These are phyloP conservation scores for Pleurotus platypus DNA, from an alignment of 768 basidiomycete species.

Conservation along the genomic window DNA sequence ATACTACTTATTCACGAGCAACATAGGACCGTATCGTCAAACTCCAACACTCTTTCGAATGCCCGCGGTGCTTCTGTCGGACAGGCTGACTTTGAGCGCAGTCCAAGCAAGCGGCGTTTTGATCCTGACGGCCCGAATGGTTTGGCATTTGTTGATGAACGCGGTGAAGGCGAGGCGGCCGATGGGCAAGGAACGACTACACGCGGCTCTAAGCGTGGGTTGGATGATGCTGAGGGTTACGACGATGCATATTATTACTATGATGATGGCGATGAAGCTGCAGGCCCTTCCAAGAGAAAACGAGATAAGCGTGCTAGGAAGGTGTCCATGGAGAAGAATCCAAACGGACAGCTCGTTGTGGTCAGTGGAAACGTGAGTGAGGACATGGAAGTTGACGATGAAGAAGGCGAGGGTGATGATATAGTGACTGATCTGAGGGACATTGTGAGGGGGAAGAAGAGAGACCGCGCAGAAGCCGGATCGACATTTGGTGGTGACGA, in stretches of 20 bases:
- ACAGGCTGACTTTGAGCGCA: background rate
- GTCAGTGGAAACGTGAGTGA: conserved; percentile 17
- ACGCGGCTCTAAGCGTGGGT: conserved; percentile 49
- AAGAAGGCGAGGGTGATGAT: conserved; percentile 35
- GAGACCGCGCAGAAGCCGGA: conserved; percentile 70
- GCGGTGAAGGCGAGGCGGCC: background rate
- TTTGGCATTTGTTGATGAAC: background rate
- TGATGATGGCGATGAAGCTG: conserved; percentile 42
- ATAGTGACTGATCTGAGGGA: conserved; percentile 33
- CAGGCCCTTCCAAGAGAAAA: conserved; percentile 25
- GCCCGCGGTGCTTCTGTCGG: conserved; percentile 2
- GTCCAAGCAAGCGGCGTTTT: background rate
- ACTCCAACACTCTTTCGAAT: conserved; percentile 2
- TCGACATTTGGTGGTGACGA: conserved; percentile 69
- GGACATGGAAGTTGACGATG: conserved; percentile 45
- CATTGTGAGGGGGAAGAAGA: conserved; percentile 61
- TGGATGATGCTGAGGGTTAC: conserved; percentile 24
- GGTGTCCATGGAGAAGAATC: conserved; percentile 4
- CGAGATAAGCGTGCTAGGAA: conserved; percentile 58
- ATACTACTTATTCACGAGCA: background rate
- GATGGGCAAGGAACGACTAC: conserved; percentile 16
- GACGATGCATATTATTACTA: conserved; percentile 3
- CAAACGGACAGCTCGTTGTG: conserved; percentile 3
- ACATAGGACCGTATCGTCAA: conserved; percentile 4
- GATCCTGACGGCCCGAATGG: conserved; percentile 5